Conservation (phyloP, 2,329 filamentous ascomycete species). For the Sclerotinia sclerotiorum region DNA sequence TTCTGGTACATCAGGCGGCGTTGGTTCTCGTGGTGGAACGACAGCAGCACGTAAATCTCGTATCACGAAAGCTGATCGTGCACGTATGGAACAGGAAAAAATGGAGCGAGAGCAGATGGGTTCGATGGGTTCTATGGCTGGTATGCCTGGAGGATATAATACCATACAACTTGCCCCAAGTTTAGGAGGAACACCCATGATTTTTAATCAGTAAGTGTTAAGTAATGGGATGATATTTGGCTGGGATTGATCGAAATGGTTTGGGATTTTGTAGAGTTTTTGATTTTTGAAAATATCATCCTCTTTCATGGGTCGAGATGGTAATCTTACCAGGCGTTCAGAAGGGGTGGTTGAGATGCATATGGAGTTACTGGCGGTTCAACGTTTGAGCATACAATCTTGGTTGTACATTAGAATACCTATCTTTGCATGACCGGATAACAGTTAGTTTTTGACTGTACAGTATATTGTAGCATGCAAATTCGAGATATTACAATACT, state of each 20-base stretch:
- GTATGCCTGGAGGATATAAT: conserved; percentile 35
- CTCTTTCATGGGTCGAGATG: conserved; percentile 1
- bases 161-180: conserved; percentile 35
- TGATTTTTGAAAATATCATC: conserved; percentile 15
- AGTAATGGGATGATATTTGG: background rate
- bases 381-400: conserved; percentile 9
- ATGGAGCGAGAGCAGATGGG: conserved; percentile 62
- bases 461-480: background rate
- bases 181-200: conserved; percentile 40
- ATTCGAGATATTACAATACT: background rate
- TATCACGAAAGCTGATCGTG: conserved; percentile 81
- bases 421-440: conserved; percentile 12
- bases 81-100: conserved; percentile 79
- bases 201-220: conserved; percentile 37
- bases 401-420: conserved; percentile 25
- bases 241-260: background rate
- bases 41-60: conserved; percentile 73
- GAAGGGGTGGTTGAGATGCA: conserved; percentile 10
- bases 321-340: conserved; percentile 17
- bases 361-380: conserved; percentile 12
- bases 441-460: background rate
- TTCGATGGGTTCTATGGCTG: conserved; percentile 37
- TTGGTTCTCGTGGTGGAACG: conserved; percentile 73
- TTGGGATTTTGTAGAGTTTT: conserved; percentile 17
- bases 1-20: conserved; percentile 40